Evolutionary conservation across 352 stramenopile genomes (phyloP), one percentile per base, ranked within the genome.

Genomic region (Phytophthora tentaculata): DNA sequence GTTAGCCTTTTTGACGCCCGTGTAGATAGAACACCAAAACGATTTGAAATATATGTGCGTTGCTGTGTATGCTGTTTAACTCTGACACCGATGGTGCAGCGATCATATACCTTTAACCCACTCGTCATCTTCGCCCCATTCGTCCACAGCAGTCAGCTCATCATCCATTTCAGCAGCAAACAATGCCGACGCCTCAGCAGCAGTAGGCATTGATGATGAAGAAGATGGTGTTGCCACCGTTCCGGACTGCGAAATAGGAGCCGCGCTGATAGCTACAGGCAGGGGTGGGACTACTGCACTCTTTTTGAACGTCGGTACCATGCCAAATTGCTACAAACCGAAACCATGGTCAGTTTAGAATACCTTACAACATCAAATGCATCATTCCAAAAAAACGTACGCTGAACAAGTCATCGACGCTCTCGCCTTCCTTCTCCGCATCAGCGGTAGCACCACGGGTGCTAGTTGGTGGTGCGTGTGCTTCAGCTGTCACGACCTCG

Each of bases 41-140:
- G 23, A 43, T 61, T 61, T 67, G 50, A 74, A 71, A 74, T 73
- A 73, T 69, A 64, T 64, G 44, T 71, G 63, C 47, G 55, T 67
- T 74, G 49, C 13, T 71, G 62, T 56, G 67, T 71, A 66, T 67
- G 23, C 43, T 67, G 37, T 57, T 68, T 35, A 32, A 60, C 54
- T 41, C 8, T 49, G 41, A 12, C 24, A 60, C 23, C 17, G 23
- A 65, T 49, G 17, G 35, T 50, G 37, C 17, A 49, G 49, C 28
- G 48, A 56, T 78, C 73, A 91, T 55, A 91, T 86, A 53, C 80
- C 75, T 64, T 91, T 84, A 24, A 87, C 84, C 86, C 86, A 95
- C 69, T 95, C 86, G 67, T 94, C 86, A 64, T 92, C 86, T 57
- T 92, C 83, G 39, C 84, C 86, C 82, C 84, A 90, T 58, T 90